Base-by-base conservation (phyloP, 2,329 filamentous ascomycete genomes). In the Acrocalymma vagum region DNA sequence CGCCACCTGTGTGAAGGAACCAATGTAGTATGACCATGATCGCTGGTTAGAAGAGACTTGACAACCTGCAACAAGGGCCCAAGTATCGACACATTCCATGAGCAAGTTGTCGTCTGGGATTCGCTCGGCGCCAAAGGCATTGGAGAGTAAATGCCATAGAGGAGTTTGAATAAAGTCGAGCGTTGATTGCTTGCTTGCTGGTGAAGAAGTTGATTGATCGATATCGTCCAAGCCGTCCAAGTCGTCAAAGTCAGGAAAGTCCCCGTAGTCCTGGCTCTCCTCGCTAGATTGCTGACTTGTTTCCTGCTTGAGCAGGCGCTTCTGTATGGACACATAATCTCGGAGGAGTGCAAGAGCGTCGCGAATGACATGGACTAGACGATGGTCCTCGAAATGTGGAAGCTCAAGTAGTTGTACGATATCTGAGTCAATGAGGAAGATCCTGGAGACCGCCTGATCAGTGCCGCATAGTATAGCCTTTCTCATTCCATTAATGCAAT, bases 221-320 rank as follows among this genome's bases (percentile, higher is more conserved):
- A 65, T 52, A 27, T 72, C 59, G 21, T 69, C 65, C 6, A 67
- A 57, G 25, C 78, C 76, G 21, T 69, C 65, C 6, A 67, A 57
- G 25, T 78, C 76, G 41, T 80, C 76, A 33, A 84, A 69, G 14
- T 74, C 81, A 15, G 75, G 70, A 69, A 78, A 81, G 44, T 83
- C 81, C 20, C 82, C 82, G 54, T 83, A 85, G 30, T 85, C 82
- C 58, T 86, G 83, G 48, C 82, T 85, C 37, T 86, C 83, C 36
- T 85, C 82, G 38, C 74, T 79, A 9, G 36, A 50, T 14, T 51
- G 37, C 27, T 72, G 68, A 17, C 72, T 58, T 10, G 42, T 38
- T n/a, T 60, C 36, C n/a, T 48, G 67, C 49, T 14, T 52, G 25
- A 30, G 15, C 5, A 34, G 26, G 7, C 31, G 22, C 42, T 45